phyloP scores from a whole-genome alignment of 139 green algal species.

The Spirogloea muscicola region DNA sequence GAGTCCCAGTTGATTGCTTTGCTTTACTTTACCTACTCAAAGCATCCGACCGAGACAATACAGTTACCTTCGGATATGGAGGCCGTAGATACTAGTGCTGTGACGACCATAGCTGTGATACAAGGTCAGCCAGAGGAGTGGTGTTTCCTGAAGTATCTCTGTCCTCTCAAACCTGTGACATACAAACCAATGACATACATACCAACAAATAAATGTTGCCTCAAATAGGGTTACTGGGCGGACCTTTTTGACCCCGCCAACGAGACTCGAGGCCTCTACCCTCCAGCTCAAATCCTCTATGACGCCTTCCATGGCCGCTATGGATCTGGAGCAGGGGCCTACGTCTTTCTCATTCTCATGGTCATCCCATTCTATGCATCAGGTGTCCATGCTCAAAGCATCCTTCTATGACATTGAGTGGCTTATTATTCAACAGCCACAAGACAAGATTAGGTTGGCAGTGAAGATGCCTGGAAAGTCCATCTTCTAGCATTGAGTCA shows the following conservation, averaged over 20 bases:
- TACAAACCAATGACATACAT: neutral
- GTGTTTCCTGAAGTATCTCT: neutral
- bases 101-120: neutral
- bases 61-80: neutral
- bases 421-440: neutral
- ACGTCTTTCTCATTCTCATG: slow-evolving; percentile 28
- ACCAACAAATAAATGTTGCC: neutral
- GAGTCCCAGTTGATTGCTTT: too few relatives aligned
- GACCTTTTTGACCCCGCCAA: slow-evolving; percentile 11
- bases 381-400: neutral
- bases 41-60: neutral
- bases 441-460: too few relatives aligned
- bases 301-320: slow-evolving; percentile 18
- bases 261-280: slow-evolving; percentile 10
- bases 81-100: neutral
- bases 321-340: neutral
- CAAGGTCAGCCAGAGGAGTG: neutral
- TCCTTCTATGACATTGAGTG: neutral
- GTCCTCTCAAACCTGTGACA: neutral
- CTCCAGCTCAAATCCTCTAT: slow-evolving; percentile 10
- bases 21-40: neutral
- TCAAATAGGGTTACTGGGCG: slow-evolving; percentile 4
- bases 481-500: neutral
- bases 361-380: slow-evolving; percentile 26
- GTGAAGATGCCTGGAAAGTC: too few relatives aligned